These are phyloP conservation scores for Thelonectria blattea DNA, from an alignment of 2,329 filamentous ascomycete species.

Conservation along the genomic window DNA sequence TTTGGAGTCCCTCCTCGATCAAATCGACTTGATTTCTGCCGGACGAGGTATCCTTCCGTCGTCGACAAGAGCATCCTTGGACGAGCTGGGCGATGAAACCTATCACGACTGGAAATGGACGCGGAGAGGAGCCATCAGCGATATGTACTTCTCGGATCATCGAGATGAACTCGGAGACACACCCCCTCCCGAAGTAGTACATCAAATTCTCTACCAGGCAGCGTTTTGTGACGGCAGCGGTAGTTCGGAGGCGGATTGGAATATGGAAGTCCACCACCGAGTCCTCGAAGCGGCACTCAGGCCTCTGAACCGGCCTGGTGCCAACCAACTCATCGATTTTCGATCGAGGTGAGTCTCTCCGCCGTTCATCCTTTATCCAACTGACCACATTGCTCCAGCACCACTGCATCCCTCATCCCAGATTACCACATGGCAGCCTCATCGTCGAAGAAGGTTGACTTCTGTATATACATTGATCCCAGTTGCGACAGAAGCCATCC, in stretches of 20 bases:
- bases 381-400: neutral
- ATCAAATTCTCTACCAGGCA: constrained; percentile 19
- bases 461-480: neutral
- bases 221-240: constrained; percentile 7
- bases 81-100: neutral
- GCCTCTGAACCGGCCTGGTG: neutral
- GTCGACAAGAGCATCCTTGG: neutral
- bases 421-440: constrained; percentile 2
- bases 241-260: constrained; percentile 16
- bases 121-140: neutral
- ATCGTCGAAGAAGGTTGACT: constrained; percentile 3
- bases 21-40: constrained; percentile 7
- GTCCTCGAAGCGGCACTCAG: constrained; percentile 18
- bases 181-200: neutral
- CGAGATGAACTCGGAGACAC: constrained; percentile 10
- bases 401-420: constrained; percentile 6
- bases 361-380: neutral
- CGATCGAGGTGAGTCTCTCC: constrained; percentile 2
- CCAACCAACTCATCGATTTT: constrained; percentile 15
- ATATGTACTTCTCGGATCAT: constrained; percentile 14
- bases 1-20: constrained; percentile 14
- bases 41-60: constrained; percentile 12
- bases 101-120: constrained; percentile 23
- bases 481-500: neutral
- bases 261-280: constrained; percentile 19